Evolutionary conservation across 1,139 yeast species (phyloP), one percentile per base, ranked within the genome.

Genomic region (Eremothecium cymbalariae): DNA sequence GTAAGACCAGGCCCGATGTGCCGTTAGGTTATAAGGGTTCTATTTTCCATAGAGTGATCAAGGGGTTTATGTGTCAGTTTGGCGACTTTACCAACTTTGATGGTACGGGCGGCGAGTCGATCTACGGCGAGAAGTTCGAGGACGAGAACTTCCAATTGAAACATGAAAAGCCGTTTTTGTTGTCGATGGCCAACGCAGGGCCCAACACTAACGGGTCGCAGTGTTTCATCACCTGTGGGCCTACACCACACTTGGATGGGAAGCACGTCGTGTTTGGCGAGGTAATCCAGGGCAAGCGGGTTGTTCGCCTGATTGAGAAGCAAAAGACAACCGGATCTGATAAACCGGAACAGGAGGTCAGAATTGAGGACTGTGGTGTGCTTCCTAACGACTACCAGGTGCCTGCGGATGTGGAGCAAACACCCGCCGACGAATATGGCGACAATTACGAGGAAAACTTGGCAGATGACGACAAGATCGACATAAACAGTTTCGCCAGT

Each of bases 181-280:
- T 90, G 51, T 83, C 95, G 13, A 90, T 90, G 97, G 97, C 97
- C 42, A 88, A 86, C 58, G 84, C 95, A 4, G 97, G 97, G 8
- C 88, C 95, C 37, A 77, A 81, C 58, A 88, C 97, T 42, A 90
- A 90, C 57, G 97, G 97, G 1, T 85, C 95, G 0, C 97, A 90
- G 59, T 88, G 86, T 54, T 90, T 90, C 59, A 78, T 90, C 51
- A 83, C 94, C 25, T 79, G 90, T n/a, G 84, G 73, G 4, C 74
- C 82, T 32, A 78, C 90, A 15, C 84, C 90, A 6, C 90, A 82
- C 57, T 69, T 88, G 48, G 90, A 90, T 57, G 94, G 93, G 30
- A 88, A 90, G 62, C 98, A 93, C 60, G 97, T 88, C 37, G 96
- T 90, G 6, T 93, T 90, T 58, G 99, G 99, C 42, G 75, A 80